phyloP scores from a whole-genome alignment of 1,284 basidiomycete genomes.

The Volvariella volvacea region DNA sequence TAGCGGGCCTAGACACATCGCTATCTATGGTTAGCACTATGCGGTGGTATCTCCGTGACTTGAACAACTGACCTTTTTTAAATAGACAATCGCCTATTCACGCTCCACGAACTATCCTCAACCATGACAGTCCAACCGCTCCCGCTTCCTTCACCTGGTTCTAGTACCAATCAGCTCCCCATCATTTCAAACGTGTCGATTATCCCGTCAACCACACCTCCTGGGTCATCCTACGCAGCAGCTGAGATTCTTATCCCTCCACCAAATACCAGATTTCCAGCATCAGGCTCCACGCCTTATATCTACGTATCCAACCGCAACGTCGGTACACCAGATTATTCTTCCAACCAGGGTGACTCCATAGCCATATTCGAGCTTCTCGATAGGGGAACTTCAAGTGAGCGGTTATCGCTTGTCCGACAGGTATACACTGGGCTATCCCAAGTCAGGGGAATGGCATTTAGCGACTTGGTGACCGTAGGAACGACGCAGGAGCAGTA shows the following conservation, averaged over 20 bases:
- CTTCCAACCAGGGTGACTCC: constrained; percentile 40
- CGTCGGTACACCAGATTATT: constrained; percentile 35
- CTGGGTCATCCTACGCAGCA: constrained; percentile 42
- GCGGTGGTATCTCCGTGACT: background rate
- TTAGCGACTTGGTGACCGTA: constrained; percentile 44
- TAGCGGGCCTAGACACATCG: constrained; percentile 63
- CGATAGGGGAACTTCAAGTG: constrained; percentile 23
- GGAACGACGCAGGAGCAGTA: constrained; percentile 43
- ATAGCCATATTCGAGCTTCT: constrained; percentile 55
- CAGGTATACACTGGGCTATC: constrained; percentile 60
- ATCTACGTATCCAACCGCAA: constrained; percentile 71
- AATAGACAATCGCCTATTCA: constrained; percentile 52
- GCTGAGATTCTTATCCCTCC: constrained; percentile 56
- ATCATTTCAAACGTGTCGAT: constrained; percentile 51
- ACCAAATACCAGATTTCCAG: constrained; percentile 36
- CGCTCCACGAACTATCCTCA: constrained; percentile 57
- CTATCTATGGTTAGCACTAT: constrained; percentile 36
- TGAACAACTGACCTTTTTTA: background rate
- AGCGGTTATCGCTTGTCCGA: constrained; percentile 26
- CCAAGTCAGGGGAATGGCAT: constrained; percentile 57
- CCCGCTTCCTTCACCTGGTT: constrained; percentile 42
- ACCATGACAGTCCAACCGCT: constrained; percentile 58
- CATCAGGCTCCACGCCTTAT: constrained; percentile 27
- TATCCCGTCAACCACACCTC: constrained; percentile 42
- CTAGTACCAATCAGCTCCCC: constrained; percentile 19